These are phyloP conservation scores for Thalassiosira profunda DNA, from an alignment of 108 stramenopile species.

Conservation along the genomic window DNA sequence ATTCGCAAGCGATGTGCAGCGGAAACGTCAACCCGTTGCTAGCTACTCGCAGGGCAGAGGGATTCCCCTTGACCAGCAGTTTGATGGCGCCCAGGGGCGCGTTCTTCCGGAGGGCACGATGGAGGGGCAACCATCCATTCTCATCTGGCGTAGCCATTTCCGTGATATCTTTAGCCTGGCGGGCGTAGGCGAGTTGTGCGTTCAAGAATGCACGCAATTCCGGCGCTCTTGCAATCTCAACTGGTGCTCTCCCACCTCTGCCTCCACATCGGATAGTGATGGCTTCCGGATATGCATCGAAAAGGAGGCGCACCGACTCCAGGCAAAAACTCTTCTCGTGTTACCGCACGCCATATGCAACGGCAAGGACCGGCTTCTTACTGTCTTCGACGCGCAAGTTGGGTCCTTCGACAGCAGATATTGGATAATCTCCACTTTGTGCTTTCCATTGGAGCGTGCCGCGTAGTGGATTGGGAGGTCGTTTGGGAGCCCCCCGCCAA, in stretches of 20 bases:
- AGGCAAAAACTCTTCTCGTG: too few species aligned
- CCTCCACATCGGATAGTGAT: too few species aligned
- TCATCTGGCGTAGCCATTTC: too few species aligned
- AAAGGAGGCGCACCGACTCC: too few species aligned
- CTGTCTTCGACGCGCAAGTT: too few species aligned
- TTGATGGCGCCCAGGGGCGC: slow-evolving; percentile 4
- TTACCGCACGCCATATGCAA: too few species aligned
- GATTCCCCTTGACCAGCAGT: not conserved
- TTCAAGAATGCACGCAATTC: not conserved
- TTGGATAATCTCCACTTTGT: too few species aligned
- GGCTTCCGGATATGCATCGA: too few species aligned
- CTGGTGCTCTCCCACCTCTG: too few species aligned
- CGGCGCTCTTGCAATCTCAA: too few species aligned
- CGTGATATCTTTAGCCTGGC: not conserved
- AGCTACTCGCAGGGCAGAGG: not conserved
- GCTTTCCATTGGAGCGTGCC: too few species aligned
- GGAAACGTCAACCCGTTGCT: not conserved
- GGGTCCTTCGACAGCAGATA: too few species aligned
- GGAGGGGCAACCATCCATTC: not conserved
- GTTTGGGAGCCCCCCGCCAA: not conserved
- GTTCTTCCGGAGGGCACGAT: not conserved
- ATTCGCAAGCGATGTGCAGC: slow-evolving; percentile 5
- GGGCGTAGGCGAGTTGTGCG: not conserved
- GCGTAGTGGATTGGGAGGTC: not conserved
- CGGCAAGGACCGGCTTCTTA: not conserved